phyloP scores from a whole-genome alignment of 768 basidiomycete genomes.

The Fistulinella prunicolor region DNA sequence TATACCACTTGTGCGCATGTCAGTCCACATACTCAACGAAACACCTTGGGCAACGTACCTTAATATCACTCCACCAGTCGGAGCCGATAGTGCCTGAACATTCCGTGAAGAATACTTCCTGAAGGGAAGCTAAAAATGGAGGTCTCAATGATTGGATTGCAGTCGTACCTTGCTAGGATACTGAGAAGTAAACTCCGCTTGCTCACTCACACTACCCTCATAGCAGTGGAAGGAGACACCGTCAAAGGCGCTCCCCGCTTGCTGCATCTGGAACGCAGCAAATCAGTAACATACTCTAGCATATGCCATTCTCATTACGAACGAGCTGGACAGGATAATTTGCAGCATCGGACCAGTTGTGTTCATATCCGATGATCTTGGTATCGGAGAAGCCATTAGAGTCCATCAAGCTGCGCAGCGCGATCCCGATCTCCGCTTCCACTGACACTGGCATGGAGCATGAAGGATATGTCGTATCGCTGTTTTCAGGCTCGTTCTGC shows the following conservation, averaged over 20 bases:
- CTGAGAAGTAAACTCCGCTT: slow-evolving; percentile 52
- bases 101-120: slow-evolving; percentile 51
- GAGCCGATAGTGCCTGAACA: slow-evolving; percentile 63
- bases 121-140: not conserved
- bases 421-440: slow-evolving; percentile 57
- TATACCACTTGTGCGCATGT: slow-evolving; percentile 52
- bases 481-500: slow-evolving; percentile 55
- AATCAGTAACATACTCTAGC: not conserved
- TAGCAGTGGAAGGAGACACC: slow-evolving; percentile 79
- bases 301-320: slow-evolving; percentile 7
- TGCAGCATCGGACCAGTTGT: slow-evolving; percentile 71
- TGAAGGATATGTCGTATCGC: slow-evolving; percentile 67
- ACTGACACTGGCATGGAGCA: slow-evolving; percentile 50
- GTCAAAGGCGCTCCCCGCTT: slow-evolving; percentile 50
- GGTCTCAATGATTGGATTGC: not conserved
- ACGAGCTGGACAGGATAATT: slow-evolving; percentile 60
- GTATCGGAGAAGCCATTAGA: slow-evolving; percentile 56
- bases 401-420: slow-evolving; percentile 57
- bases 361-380: slow-evolving; percentile 67
- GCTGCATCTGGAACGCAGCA: slow-evolving; percentile 45
- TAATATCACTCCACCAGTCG: slow-evolving; percentile 81
- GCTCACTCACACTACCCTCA: slow-evolving; percentile 48
- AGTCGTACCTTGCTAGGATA: slow-evolving; percentile 49
- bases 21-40: not conserved
- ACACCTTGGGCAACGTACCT: slow-evolving; percentile 38